Base-by-base conservation (phyloP, 495 filamentous ascomycete species). In the Talaromyces stipitatus region DNA sequence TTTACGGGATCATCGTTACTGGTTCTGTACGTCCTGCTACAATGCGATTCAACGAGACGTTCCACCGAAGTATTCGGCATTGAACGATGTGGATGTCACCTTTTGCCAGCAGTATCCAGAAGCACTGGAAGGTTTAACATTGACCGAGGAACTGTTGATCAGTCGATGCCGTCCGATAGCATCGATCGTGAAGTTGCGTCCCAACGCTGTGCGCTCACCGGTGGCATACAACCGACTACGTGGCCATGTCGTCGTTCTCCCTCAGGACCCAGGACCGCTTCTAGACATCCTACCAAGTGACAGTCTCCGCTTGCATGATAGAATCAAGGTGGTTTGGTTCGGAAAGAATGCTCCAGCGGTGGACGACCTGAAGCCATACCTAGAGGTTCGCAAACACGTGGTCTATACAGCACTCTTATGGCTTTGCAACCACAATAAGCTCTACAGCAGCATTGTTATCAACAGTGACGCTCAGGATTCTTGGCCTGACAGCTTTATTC, bases 161-260 rank as follows among this genome's bases (percentile, higher is more conserved):
- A 24, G 23, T 12, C 12, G 20, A 47, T 26, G 55, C 27, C 55
- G 51, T 22, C 55, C 43, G 10, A 10, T 57, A 3, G 43, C 43
- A 12, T 5, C n/a, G 9, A 50, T 57, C 27, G 5, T 57, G 18
- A 57, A 57, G 22, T 16, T 57, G 27, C 38, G 27, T 1, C 26
- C 36, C 1, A 33, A 23, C 5, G 54, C 33, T 23, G 33, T 7
- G 8, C 1, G 10, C 10, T 9, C 48, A 8, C 27, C 48, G 8
- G n/a, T 30, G 9, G 56, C 20, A 38, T 46, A 62, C 29, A 38
- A 54, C 50, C 51, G 57, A n/a, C 6, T 59, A 24, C 56, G 57
- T 2, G 57, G 57, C 28, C 53, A 62, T 50, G 56, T 62, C 16
- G 57, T 62, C 30, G 27, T 60, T 7, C 53, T 62, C 26, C 57